These are phyloP conservation scores for Eruca vesicaria DNA, from an alignment of 441 rosid genomes.

Conservation along the genomic window DNA sequence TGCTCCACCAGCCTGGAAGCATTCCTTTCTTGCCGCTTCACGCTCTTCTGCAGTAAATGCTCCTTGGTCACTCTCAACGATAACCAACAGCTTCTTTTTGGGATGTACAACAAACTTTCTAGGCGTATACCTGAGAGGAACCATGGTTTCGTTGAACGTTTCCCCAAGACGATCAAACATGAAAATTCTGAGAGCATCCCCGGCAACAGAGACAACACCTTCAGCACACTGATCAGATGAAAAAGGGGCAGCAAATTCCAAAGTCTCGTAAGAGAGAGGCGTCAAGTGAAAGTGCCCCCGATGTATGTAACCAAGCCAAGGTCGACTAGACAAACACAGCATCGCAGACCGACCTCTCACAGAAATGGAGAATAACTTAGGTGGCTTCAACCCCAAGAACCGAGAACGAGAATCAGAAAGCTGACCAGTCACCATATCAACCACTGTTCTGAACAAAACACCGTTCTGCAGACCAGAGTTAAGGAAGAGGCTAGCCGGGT, in stretches of 20 bases:
- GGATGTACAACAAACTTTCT: slow-evolving; percentile 87
- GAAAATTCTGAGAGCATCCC: slow-evolving; percentile 90
- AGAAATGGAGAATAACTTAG: slow-evolving; percentile 76
- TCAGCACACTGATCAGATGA: slow-evolving; percentile 99
- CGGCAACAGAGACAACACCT: slow-evolving; percentile 96
- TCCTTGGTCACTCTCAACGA: slow-evolving; percentile 96
- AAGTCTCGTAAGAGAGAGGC: slow-evolving; percentile 91
- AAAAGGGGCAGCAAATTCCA: slow-evolving; percentile 94
- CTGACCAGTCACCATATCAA: slow-evolving; percentile 97
- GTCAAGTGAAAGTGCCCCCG: slow-evolving; percentile 92
- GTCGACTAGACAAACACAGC: slow-evolving; percentile 95
- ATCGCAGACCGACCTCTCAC: slow-evolving; percentile 90
- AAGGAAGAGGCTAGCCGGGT: slow-evolving; percentile 94
- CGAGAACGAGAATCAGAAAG: slow-evolving; percentile 96
- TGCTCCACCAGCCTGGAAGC: slow-evolving; percentile 80
- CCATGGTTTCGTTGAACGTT: slow-evolving; percentile 84
- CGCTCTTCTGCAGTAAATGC: slow-evolving; percentile 90
- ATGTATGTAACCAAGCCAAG: slow-evolving; percentile 98
- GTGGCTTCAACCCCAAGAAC: slow-evolving; percentile 87
- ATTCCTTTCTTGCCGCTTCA: slow-evolving; percentile 89
- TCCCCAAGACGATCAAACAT: slow-evolving; percentile 93
- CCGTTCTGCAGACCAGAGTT: slow-evolving; percentile 94
- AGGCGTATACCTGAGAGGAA: slow-evolving; percentile 93
- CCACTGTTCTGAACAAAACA: slow-evolving; percentile 88
- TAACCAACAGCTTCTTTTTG: slow-evolving; percentile 69